These are phyloP conservation scores for Euphorbia tirucalli DNA, from an alignment of 345 rosid species.

Conservation along the genomic window DNA sequence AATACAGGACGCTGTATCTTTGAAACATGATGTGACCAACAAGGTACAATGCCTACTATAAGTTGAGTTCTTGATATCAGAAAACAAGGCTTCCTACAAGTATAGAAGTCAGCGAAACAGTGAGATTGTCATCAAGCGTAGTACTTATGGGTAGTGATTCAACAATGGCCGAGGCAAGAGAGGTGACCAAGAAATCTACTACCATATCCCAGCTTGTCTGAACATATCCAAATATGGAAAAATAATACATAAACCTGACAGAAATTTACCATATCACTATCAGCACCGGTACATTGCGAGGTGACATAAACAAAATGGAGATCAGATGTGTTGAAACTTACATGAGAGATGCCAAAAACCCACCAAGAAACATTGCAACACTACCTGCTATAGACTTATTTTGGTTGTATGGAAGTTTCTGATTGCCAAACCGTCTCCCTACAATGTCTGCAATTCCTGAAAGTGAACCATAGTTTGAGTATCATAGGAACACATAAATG, in stretches of 20 bases:
- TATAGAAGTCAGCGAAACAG: constrained; percentile 61
- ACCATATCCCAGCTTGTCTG: constrained; percentile 47
- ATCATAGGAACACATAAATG: not conserved
- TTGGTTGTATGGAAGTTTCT: constrained; percentile 75
- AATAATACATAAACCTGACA: constrained; percentile 67
- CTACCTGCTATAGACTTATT: constrained; percentile 84
- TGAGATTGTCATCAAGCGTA: constrained; percentile 85
- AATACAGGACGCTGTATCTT: too few species aligned
- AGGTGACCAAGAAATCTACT: constrained; percentile 55
- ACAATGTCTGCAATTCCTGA: constrained; percentile 87
- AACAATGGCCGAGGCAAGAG: constrained; percentile 66
- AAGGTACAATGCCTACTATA: too few species aligned
- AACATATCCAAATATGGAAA: constrained; percentile 64
- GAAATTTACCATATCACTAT: constrained; percentile 13
- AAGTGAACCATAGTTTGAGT: not conserved
- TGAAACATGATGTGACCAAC: not conserved
- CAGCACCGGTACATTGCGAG: constrained; percentile 3
- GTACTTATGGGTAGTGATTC: constrained; percentile 89
- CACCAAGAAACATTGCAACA: constrained; percentile 68
- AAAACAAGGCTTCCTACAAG: constrained; percentile 56
- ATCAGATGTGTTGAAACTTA: constrained; percentile 23
- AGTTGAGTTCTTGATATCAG: constrained; percentile 6
- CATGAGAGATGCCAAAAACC: constrained; percentile 69
- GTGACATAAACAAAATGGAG: not conserved
- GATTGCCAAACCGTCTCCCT: constrained; percentile 68